A percentile compares a stretch with the other conserved stretches of the same genome.
Conservation (phyloP, 1,284 basidiomycete species). For the Moesziomyces aphidis region DNA sequence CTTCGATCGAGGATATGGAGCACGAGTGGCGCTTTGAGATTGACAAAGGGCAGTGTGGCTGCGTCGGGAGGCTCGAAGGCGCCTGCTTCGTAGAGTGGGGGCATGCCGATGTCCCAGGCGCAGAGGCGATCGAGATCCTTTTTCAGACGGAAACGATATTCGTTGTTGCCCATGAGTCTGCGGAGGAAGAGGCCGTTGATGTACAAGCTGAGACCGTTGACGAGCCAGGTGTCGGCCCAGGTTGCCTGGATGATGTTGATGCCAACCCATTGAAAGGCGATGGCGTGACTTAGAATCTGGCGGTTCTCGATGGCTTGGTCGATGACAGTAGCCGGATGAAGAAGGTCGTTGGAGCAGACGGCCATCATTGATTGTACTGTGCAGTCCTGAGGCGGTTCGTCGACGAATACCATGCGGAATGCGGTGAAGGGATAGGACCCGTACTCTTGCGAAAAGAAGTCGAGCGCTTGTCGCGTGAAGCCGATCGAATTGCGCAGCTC, state of each 20-base stretch:
- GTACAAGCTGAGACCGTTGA: conserved; percentile 91
- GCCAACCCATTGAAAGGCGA: conserved; percentile 96
- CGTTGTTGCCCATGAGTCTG: conserved; percentile 92
- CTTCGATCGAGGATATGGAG: conserved; percentile 94
- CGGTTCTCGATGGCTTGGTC: conserved; percentile 94
- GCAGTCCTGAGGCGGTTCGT: conserved; percentile 76
- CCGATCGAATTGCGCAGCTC: conserved; percentile 77
- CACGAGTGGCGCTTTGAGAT: conserved; percentile 93
- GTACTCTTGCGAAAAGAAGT: conserved; percentile 89
- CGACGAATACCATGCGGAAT: conserved; percentile 95
- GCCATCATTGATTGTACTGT: conserved; percentile 88
- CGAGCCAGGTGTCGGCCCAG: conserved; percentile 96
- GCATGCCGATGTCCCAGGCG: conserved; percentile 86
- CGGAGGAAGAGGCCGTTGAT: conserved; percentile 89
- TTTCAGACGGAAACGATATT: conserved; percentile 93
- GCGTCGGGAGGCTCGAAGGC: conserved; percentile 75
- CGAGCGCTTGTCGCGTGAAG: conserved; percentile 88
- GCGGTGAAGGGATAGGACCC: conserved; percentile 94
- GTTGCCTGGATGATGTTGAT: conserved; percentile 94
- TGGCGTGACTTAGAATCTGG: conserved; percentile 80
- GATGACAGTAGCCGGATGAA: conserved; percentile 88
- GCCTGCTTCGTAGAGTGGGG: conserved; percentile 92
- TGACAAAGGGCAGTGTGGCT: conserved; percentile 76
- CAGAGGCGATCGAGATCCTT: conserved; percentile 96
- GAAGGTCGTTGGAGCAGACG: conserved; percentile 82